Conservation (phyloP, 2,329 filamentous ascomycete species). For the Aureobasidium sp. region DNA sequence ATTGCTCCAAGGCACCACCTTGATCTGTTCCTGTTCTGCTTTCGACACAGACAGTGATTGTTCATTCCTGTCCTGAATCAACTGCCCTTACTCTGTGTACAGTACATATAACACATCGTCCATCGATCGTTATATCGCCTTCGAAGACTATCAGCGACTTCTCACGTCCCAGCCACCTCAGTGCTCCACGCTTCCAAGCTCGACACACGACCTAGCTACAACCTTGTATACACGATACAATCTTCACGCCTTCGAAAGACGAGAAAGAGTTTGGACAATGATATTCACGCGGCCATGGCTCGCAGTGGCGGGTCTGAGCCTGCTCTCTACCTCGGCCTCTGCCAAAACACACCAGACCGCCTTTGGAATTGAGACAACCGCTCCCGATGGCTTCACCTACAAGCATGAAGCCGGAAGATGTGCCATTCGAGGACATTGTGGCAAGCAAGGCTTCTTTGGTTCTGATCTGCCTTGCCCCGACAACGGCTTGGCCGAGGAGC, state of each 20-base stretch:
- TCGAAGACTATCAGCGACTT: background rate
- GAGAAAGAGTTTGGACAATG: constrained; percentile 13
- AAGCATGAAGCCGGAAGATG: constrained; percentile 91
- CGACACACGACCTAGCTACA: constrained; percentile 6
- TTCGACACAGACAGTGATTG: background rate
- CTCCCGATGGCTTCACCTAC: constrained; percentile 22
- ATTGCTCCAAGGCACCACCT: constrained; percentile 6
- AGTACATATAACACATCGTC: background rate
- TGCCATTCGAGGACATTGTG: constrained; percentile 91
- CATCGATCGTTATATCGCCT: background rate
- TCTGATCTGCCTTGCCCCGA: constrained; percentile 93
- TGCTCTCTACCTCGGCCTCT: constrained; percentile 7
- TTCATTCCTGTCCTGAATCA: background rate
- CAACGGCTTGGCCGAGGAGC: constrained; percentile 83
- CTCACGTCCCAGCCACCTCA: constrained; percentile 4
- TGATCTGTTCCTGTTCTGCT: constrained; percentile 5
- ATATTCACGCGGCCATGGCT: constrained; percentile 15
- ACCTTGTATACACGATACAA: background rate
- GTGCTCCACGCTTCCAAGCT: background rate
- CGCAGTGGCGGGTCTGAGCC: constrained; percentile 16
- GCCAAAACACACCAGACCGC: constrained; percentile 10
- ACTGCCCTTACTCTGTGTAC: background rate
- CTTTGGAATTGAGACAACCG: background rate
- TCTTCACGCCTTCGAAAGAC: background rate
- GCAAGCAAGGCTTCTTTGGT: constrained; percentile 90